phyloP scores from a whole-genome alignment of 352 stramenopile species.

The Pythium biforme region DNA sequence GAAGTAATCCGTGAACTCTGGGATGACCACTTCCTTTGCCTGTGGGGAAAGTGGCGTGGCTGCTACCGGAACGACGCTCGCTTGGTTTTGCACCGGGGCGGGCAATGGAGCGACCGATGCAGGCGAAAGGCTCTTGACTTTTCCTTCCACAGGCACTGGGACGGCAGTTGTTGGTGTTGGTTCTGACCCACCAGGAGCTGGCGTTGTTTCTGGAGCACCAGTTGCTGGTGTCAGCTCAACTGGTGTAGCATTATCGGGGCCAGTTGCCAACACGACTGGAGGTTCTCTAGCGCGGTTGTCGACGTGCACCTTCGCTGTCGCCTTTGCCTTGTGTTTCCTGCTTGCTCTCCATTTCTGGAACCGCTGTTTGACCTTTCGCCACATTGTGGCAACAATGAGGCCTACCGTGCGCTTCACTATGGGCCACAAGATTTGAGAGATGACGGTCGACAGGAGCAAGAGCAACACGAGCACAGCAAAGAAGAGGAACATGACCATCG shows the following conservation, averaged over 20 bases:
- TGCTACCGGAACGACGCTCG: neutral
- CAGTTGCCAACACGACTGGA: neutral
- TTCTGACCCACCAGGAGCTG: neutral
- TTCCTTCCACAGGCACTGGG: neutral
- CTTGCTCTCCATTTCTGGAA: neutral
- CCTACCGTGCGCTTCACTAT: conserved; percentile 12
- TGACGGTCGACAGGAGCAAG: conserved; percentile 20
- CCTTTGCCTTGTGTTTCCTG: neutral
- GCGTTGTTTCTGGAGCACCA: neutral
- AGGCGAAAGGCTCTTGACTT: neutral
- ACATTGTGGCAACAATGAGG: neutral
- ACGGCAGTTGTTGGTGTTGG: neutral
- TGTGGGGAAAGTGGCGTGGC: neutral
- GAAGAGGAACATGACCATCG: conserved; percentile 66
- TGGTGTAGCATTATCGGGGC: too few relatives aligned
- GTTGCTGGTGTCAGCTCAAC: too few relatives aligned
- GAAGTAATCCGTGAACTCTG: conserved; percentile 69
- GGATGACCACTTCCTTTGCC: conserved; percentile 20
- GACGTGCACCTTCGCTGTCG: conserved; percentile 11
- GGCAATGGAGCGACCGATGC: neutral
- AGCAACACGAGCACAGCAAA: conserved; percentile 58
- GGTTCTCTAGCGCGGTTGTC: neutral
- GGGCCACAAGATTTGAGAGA: neutral
- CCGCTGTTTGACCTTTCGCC: conserved; percentile 1
- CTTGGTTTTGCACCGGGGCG: neutral